phyloP scores from a whole-genome alignment of 163 green algal species.

The Chlorella variabilis region DNA sequence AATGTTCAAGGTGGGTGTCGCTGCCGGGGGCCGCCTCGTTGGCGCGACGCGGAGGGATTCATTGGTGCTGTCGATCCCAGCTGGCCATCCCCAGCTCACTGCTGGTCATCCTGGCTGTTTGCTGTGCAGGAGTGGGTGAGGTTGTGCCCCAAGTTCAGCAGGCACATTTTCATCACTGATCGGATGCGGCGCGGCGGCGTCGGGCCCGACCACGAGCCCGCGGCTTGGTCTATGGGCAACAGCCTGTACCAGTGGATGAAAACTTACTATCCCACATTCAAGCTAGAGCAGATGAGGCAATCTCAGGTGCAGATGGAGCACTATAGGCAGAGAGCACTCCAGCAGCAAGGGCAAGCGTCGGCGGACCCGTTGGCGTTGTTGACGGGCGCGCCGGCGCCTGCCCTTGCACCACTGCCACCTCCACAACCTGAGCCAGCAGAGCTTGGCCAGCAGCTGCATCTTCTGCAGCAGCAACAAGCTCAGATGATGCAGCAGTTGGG shows the following conservation, averaged over 20 bases:
- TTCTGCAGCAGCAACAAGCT: background rate
- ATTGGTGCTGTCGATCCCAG: no score
- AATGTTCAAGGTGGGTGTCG: background rate
- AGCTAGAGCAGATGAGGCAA: conserved; percentile 1
- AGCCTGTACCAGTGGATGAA: background rate
- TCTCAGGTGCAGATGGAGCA: conserved; percentile 1
- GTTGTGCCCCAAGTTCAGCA: background rate
- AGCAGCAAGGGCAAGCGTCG: background rate
- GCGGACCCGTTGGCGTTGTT: background rate
- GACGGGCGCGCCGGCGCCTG: conserved; percentile 14
- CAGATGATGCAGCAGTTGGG: background rate
- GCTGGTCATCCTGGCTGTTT: no score
- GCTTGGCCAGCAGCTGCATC: background rate
- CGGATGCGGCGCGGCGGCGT: background rate
- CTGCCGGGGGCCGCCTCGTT: background rate
- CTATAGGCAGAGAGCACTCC: background rate
- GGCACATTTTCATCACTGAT: conserved; percentile 5
- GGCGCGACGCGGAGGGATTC: no score
- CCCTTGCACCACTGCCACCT: conserved; percentile 9
- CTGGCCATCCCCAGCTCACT: no score
- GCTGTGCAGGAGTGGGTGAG: background rate
- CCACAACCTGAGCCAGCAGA: background rate
- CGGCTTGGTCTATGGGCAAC: background rate
- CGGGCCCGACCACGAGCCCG: background rate
- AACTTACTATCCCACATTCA: background rate